Conservation (phyloP, 495 filamentous ascomycete species). For the Penicillium atrosanguineum region DNA sequence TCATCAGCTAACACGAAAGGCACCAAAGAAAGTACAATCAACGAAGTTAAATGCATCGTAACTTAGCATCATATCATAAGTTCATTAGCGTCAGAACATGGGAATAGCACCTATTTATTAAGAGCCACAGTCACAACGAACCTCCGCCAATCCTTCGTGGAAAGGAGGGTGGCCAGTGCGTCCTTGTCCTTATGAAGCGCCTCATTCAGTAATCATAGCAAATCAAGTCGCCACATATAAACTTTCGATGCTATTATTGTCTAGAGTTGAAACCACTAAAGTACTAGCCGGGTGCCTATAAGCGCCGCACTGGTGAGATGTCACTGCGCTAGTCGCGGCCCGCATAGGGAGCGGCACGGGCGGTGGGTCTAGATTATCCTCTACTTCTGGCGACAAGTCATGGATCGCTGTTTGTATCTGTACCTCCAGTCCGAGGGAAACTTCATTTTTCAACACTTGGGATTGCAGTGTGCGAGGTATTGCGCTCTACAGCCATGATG, state of each 20-base stretch:
- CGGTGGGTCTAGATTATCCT: conserved; percentile 6
- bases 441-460: too few species aligned
- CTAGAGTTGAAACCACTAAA: conserved; percentile 10
- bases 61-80: conserved; percentile 1
- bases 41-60: conserved; percentile 8
- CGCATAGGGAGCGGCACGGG: conserved; percentile 7
- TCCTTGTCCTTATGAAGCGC: conserved; percentile 6
- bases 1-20: conserved; percentile 22
- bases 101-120: conserved; percentile 3
- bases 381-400: neutral
- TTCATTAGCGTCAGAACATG: neutral
- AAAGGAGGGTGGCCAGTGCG: neutral
- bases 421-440: too few species aligned
- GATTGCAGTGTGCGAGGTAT: neutral
- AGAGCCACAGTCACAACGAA: neutral
- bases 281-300: conserved; percentile 9
- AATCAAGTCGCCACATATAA: conserved; percentile 3
- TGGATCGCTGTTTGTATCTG: neutral
- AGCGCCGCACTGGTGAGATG: conserved; percentile 10
- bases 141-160: neutral
- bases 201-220: neutral
- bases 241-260: neutral
- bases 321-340: conserved; percentile 11
- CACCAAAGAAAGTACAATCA: conserved; percentile 17
- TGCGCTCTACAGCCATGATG: too few species aligned